Evolutionary conservation across 768 basidiomycete genomes (phyloP), one percentile per base, ranked within the genome.

Genomic region (Mycena floridula): DNA sequence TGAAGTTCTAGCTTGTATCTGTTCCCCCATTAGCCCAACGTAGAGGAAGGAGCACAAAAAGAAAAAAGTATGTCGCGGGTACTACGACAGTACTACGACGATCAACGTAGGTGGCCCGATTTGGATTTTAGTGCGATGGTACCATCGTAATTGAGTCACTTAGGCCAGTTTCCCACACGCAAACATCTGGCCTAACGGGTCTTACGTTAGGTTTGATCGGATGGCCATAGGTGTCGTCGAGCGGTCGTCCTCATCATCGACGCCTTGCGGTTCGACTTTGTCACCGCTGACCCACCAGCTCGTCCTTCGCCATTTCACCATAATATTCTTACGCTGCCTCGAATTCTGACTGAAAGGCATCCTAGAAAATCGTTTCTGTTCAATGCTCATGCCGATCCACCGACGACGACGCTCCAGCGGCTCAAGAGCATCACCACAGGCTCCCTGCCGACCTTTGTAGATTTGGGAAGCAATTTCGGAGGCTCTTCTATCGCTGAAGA

Each of bases 361-460:
- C 94, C 96, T 0, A 59, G 68, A 28, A 76, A 82, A 43, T 94
- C 93, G 0, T 81, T 95, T 61, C 69, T 98, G 36, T 92, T 90
- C 63, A 87, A 97, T 57, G 74, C 90, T 2, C 83, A 89, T 63
- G 81, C 92, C 3, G 95, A 99, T 56, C 95, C 96, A 0, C 96
- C 96, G 0, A 99, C 96, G 0, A 81, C 91, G 0, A 98, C 95
- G 0, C 74, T 98, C 28, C 96, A 98, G 60, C 78, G 96, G 2
- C 82, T 99, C 53, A 99, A 99, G 56, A 95, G 84, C 0, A 67
- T 99, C 32, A 96, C 92, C 0, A 97, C 96, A 0, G 96, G 95
- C 7, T 93, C 92, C 0, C 67, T 99, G 7, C 94, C 95, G 0
- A 98, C 95, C 0, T 97, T 99, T 57, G 78, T 97, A 30, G 95